Base-by-base conservation (phyloP, 2,329 filamentous ascomycete species). In the Diaporthe aspalathi region DNA sequence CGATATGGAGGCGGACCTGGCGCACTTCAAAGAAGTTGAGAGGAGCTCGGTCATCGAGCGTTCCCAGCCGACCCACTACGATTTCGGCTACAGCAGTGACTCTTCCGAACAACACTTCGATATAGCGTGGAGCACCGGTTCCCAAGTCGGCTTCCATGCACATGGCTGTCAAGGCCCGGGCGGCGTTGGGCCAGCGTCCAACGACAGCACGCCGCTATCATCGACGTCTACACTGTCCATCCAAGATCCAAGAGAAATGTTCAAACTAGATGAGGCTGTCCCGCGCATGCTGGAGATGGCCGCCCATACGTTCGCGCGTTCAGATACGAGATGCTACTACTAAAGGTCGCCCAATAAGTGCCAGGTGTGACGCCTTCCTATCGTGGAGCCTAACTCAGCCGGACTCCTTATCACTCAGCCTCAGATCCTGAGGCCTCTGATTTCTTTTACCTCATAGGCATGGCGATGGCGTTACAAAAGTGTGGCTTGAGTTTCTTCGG, bases 1-100 rank as follows among this genome's bases (percentile, higher is more conserved):
- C 73, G 87, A 90, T 72, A 88, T 91, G 83, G 88, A 90, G 75
- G 90, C 89, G 2, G 88, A 91, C 73, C 80, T 91, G 40, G 85
- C 88, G 70, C 79, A 86, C 71, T 91, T 90, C 76, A 81, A 81
- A 27, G 79, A 79, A 17, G 75, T 77, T 3, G 74, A 77, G 22
- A 53, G 72, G 27, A 35, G 66, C 12, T 57, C 72, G 7, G 40
- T 69, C 16, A 56, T 47, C 16, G 49, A 60, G 22, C 32, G 32
- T 20, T 38, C 70, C 32, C 50, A 68, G 14, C 69, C 50, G 9
- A 16, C n/a, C 20, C 67, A 57, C 27, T 40, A 68, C 49, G 62
- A 67, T 24, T 65, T 66, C 29, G 54, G 45, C 68, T 63, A 60
- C 29, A 50, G 52, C 24, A 29, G 53, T 3, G 53, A 50, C 22